Evolutionary conservation across 2,329 filamentous ascomycete species (phyloP).

Genomic region (Pezicula neosporulosa): DNA sequence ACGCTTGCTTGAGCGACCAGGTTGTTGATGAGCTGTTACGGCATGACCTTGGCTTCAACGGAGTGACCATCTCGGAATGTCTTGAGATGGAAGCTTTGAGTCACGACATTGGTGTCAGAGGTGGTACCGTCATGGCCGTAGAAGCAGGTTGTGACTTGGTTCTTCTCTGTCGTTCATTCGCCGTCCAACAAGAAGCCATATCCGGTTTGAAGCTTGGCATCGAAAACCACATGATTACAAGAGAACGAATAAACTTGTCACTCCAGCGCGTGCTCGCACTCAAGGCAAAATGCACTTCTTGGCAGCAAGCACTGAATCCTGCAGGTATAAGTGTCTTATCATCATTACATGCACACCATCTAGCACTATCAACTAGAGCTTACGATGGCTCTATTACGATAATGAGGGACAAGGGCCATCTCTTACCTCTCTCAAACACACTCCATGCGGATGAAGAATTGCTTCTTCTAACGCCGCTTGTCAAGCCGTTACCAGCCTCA

Average conservation of each 20-base stretch:
- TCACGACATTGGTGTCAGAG: conserved; percentile 94
- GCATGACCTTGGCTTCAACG: conserved; percentile 85
- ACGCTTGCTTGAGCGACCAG: conserved; percentile 94
- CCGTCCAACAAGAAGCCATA: conserved; percentile 87
- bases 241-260: conserved; percentile 75
- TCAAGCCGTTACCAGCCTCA: conserved; percentile 90
- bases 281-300: conserved; percentile 83
- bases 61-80: conserved; percentile 92
- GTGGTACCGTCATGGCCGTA: conserved; percentile 95
- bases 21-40: conserved; percentile 87
- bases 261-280: conserved; percentile 73
- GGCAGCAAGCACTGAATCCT: conserved; percentile 88
- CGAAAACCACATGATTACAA: conserved; percentile 85
- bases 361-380: conserved; percentile 74
- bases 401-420: conserved; percentile 80
- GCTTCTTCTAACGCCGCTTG: conserved; percentile 81
- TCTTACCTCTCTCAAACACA: conserved; percentile 78
- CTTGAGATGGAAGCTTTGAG: conserved; percentile 95
- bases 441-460: conserved; percentile 84
- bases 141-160: conserved; percentile 94
- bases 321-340: conserved; percentile 74
- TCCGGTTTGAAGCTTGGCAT: conserved; percentile 84
- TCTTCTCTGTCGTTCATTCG: conserved; percentile 81
- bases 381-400: conserved; percentile 94
- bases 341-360: conserved; percentile 78